Conservation (phyloP, 2,329 filamentous ascomycete genomes). For the Botrytis medusae region DNA sequence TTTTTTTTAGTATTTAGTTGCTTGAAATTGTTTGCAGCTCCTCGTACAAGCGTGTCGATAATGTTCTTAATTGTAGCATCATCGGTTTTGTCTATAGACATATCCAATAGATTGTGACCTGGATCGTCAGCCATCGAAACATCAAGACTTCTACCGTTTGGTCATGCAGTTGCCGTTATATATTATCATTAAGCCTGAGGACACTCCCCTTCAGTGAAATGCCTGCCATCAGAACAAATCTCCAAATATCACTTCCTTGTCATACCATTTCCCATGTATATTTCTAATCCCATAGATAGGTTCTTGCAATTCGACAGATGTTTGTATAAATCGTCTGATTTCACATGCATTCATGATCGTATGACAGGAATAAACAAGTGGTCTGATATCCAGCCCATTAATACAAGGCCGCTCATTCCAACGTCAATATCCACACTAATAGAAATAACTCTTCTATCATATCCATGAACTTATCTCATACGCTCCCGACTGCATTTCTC, state of each 20-base stretch:
- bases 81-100: neutral
- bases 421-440: neutral
- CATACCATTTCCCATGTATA: neutral
- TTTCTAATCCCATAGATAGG: neutral
- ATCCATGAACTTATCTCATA: neutral
- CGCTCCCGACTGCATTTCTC: neutral
- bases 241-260: neutral
- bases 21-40: neutral
- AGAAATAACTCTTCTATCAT: neutral
- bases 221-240: neutral
- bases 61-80: neutral
- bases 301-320: neutral
- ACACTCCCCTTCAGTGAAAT: neutral
- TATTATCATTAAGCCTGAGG: neutral
- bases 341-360: neutral
- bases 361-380: slow-evolving; percentile 7
- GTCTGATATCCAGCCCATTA: neutral
- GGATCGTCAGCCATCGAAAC: neutral
- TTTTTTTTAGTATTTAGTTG: neutral
- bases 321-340: neutral
- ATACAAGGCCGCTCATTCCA: neutral
- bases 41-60: neutral
- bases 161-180: neutral
- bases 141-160: neutral
- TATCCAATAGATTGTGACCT: neutral